Evolutionary conservation across 441 rosid genomes (phyloP).

Genomic region (Erysimum pusillum): DNA sequence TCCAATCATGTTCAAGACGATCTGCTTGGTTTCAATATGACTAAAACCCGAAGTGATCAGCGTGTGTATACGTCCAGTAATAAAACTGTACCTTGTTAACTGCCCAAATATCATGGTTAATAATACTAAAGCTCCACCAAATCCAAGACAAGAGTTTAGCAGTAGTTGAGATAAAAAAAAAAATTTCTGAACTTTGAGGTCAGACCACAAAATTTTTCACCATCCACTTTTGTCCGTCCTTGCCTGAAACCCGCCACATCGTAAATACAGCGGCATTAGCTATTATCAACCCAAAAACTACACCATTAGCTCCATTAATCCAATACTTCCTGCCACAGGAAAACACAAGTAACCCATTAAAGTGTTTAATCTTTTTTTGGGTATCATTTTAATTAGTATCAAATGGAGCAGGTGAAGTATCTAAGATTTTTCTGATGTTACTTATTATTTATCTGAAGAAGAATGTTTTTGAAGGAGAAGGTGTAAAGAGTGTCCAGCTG

Average conservation of each 20-base stretch:
- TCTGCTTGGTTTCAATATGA: conserved; percentile 58
- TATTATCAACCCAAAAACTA: conserved; percentile 69
- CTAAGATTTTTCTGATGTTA: too few species aligned
- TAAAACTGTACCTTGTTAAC: conserved; percentile 67
- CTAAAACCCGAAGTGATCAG: conserved; percentile 86
- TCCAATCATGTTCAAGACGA: conserved; percentile 76
- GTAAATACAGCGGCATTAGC: conserved; percentile 71
- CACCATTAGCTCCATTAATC: conserved; percentile 51
- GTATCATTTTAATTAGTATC: too few species aligned
- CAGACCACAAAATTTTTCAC: conserved; percentile 67
- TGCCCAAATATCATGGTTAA: conserved; percentile 51
- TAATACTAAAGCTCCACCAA: conserved; percentile 11
- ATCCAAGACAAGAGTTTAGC: conserved; percentile 21
- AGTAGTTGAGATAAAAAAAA: conserved; percentile 1
- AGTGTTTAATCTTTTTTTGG: too few species aligned
- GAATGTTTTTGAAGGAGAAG: too few species aligned
- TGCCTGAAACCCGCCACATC: conserved; percentile 63
- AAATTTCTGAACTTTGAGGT: conserved; percentile 25
- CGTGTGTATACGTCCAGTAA: conserved; percentile 69
- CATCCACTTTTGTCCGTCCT: conserved; percentile 53
- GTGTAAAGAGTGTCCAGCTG: background rate
- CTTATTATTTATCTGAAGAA: too few species aligned
- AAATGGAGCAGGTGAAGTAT: too few species aligned
- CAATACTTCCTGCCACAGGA: conserved; percentile 67
- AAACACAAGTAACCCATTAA: conserved; percentile 15